Evolutionary conservation across 2,329 filamentous ascomycete genomes (phyloP), one percentile per base, ranked within the genome.

Genomic region (Aspergillus neoniger): DNA sequence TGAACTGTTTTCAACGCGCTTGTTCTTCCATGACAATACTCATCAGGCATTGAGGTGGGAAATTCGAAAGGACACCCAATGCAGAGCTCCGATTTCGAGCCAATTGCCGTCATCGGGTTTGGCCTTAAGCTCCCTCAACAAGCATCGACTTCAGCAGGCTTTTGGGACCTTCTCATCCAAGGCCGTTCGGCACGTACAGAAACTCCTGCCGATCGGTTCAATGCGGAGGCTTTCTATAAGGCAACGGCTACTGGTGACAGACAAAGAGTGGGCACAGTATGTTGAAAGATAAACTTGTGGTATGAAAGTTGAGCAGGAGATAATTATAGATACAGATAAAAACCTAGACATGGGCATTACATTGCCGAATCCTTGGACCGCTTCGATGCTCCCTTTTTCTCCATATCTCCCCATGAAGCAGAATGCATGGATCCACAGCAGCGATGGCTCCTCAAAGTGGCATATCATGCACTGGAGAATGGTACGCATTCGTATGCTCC

Each of bases 391-490:
- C 38, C 38, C 23, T 10, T 55, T 55, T n/a, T 55, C 17, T 44
- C 38, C 4, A 30, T 55, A 21, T 17, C 38, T 4, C 38, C 53
- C 17, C 17, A 17, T 23, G 53, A 55, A 23, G 53, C 21, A n/a
- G 21, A 36, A 17, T 30, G n/a, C 12, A 44, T 55, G 19, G 53
- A 55, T 30, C 53, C 53, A 4, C 53, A 55, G 53, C 53, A 55
- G 10, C 53, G 53, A 17, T 10, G 23, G 10, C 9, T 55, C 12
- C 38, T 55, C 12, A 23, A 55, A 30, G 28, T 21, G 17, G 19
- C 38, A 28, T 55, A 44, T 30, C 38, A 44, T 30, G 53, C 38
- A 8, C 44, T 55, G 21, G 53, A 55, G 28, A 21, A 47, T 44
- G 38, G 51, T 43, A 43, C 15, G 51, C 28, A 49, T n/a, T n/a